Evolutionary conservation across 176 grass and related monocot species (phyloP).

Genomic region (Thinopyrum elongatum): DNA sequence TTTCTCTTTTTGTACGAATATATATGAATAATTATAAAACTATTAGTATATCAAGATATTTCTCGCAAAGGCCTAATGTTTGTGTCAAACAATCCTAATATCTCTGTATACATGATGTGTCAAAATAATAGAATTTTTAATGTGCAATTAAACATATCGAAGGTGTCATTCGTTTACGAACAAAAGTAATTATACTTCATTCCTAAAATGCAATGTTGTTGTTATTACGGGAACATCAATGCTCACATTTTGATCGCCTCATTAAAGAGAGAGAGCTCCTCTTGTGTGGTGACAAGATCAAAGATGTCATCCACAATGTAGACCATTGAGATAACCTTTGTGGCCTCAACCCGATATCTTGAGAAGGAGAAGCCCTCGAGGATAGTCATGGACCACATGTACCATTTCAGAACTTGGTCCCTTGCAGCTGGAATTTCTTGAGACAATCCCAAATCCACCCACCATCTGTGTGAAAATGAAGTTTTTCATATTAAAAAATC

Average conservation of each 20-base stretch:
- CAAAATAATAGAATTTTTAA: no score
- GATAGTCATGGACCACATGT: slow-evolving; percentile 39
- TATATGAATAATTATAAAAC: no score
- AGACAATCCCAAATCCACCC: neutral
- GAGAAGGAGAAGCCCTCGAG: slow-evolving; percentile 44
- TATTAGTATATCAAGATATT: no score
- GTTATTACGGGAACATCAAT: neutral
- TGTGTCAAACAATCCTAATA: no score
- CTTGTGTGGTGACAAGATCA: slow-evolving; percentile 44
- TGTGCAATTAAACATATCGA: neutral
- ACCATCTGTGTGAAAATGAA: neutral
- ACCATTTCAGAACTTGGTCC: slow-evolving; percentile 45
- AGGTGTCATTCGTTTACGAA: neutral
- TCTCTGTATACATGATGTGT: no score
- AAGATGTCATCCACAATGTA: slow-evolving; percentile 82
- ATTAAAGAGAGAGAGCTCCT: slow-evolving; percentile 53
- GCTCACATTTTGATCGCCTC: slow-evolving; percentile 49
- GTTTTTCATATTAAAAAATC: neutral
- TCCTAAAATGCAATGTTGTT: neutral
- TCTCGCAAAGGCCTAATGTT: no score
- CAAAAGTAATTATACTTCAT: neutral
- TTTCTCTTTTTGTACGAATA: no score
- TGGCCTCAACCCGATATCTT: slow-evolving; percentile 40
- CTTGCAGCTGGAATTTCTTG: neutral
- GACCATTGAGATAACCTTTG: slow-evolving; percentile 59